phyloP scores from a whole-genome alignment of 208 protist genomes.

The Phytomonas sp. region DNA sequence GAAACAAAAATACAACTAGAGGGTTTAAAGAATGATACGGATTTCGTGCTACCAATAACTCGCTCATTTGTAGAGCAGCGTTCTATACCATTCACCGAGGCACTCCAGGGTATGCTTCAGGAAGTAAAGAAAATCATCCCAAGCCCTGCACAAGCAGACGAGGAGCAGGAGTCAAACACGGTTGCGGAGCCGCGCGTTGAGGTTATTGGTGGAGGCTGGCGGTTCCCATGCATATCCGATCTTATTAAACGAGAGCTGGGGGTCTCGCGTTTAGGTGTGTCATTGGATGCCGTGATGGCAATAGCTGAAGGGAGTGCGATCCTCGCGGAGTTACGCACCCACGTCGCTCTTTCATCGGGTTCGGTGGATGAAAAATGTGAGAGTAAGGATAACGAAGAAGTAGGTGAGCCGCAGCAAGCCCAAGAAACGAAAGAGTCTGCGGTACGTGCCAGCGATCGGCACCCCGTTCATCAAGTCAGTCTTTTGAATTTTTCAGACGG shows the following conservation, averaged over 20 bases:
- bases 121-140: conserved; percentile 14
- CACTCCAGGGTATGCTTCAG: conserved; percentile 28
- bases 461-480: conserved; percentile 25
- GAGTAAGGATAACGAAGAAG: not conserved
- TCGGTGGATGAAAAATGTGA: not conserved
- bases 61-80: conserved; percentile 23
- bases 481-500: conserved; percentile 8
- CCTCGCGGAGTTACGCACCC: conserved; percentile 20
- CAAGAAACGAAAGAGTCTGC: conserved; percentile 2
- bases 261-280: conserved; percentile 31
- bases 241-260: conserved; percentile 34
- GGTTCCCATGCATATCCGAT: conserved; percentile 36
- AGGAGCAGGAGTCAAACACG: not conserved
- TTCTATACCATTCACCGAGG: conserved; percentile 21
- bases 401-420: not conserved
- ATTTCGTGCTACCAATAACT: conserved; percentile 35
- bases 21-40: conserved; percentile 34
- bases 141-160: conserved; percentile 3
- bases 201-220: conserved; percentile 70
- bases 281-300: conserved; percentile 51
- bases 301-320: conserved; percentile 67
- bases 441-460: not conserved
- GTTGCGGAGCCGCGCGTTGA: conserved; percentile 32
- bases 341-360: not conserved
- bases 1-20: conserved; percentile 44